These are phyloP conservation scores for Helichrysum umbraculigerum DNA, from an alignment of 129 eudicot species.

Conservation along the genomic window DNA sequence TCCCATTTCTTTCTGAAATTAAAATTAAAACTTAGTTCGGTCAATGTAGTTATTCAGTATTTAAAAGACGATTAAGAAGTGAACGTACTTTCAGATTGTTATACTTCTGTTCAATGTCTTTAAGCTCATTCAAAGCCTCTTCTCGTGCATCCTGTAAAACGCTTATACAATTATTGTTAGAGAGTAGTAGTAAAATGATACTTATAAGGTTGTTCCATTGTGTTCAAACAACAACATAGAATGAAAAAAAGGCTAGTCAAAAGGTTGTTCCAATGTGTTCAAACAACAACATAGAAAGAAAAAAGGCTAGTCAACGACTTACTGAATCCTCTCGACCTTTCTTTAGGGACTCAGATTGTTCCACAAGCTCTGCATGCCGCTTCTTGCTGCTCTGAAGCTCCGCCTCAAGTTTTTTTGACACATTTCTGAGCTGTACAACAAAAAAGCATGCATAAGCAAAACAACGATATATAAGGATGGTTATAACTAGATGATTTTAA, in stretches of 20 bases:
- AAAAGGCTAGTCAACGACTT: constrained; percentile 22
- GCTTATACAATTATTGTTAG: background rate
- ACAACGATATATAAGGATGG: background rate
- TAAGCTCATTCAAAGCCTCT: constrained; percentile 71
- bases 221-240: no score
- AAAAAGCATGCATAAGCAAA: constrained; percentile 1
- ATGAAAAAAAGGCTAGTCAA: background rate
- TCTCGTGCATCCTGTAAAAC: constrained; percentile 73
- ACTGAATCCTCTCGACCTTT: constrained; percentile 93
- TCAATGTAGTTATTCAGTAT: background rate
- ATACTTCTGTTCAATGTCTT: constrained; percentile 69
- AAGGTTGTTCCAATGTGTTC: no score
- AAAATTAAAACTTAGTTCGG: background rate
- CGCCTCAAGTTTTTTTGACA: constrained; percentile 68
- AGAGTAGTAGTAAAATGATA: background rate
- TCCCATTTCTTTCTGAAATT: constrained; percentile 71
- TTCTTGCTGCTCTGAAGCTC: constrained; percentile 71
- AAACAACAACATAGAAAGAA: no score
- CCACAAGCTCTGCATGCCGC: constrained; percentile 63
- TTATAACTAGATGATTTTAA: background rate
- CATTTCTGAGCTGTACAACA: constrained; percentile 64
- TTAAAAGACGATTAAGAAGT: constrained; percentile 12
- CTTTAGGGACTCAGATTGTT: constrained; percentile 69
- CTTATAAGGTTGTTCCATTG: background rate
- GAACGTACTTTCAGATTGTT: constrained; percentile 64